phyloP scores from a whole-genome alignment of 345 rosid species.

The Excoecaria agallocha region DNA sequence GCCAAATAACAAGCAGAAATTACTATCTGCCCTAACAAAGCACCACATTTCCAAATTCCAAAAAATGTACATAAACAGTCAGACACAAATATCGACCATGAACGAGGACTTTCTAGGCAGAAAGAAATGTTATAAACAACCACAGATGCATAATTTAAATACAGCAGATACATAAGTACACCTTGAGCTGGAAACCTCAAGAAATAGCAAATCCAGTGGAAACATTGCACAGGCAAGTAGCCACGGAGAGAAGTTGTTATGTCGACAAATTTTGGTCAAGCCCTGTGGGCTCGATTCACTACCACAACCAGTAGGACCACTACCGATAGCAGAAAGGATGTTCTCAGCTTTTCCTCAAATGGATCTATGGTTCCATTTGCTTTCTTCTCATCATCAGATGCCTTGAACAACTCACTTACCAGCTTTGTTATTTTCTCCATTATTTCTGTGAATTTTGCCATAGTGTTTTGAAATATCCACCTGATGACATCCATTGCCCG shows the following conservation, averaged over 20 bases:
- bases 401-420: constrained; percentile 44
- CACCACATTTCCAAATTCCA: neutral
- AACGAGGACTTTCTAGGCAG: no score
- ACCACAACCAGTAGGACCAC: constrained; percentile 71
- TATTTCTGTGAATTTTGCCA: constrained; percentile 39
- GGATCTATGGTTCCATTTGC: constrained; percentile 34
- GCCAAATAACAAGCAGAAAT: neutral
- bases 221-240: neutral
- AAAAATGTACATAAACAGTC: neutral
- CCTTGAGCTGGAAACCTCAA: neutral
- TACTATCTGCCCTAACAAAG: neutral
- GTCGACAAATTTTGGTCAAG: constrained; percentile 49
- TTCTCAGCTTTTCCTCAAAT: constrained; percentile 57
- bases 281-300: constrained; percentile 48
- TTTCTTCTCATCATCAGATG: constrained; percentile 25
- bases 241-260: constrained; percentile 17
- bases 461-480: constrained; percentile 55
- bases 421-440: constrained; percentile 52
- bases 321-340: constrained; percentile 62
- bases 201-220: constrained; percentile 1
- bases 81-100: neutral
- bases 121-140: no score
- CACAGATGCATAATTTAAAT: no score
- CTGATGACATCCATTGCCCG: constrained; percentile 37
- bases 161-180: neutral